Conservation (phyloP, 768 basidiomycete species). For the Collybiopsis confluens region DNA sequence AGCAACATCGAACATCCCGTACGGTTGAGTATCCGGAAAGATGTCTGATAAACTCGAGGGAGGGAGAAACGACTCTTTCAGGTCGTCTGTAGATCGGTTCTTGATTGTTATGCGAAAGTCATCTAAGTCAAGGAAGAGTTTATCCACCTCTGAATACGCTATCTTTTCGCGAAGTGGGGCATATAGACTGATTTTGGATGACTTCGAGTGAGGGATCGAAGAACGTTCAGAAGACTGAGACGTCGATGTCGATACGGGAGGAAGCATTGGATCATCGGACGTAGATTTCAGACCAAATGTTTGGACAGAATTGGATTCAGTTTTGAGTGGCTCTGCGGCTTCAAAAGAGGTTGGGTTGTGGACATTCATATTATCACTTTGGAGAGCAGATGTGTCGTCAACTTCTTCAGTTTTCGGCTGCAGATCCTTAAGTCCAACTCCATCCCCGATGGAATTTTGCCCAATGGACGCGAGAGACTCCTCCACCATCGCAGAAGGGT, state of each 20-base stretch:
- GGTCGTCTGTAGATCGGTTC: constrained; percentile 22
- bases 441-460: constrained; percentile 28
- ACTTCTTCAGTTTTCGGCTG: constrained; percentile 43
- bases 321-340: constrained; percentile 15
- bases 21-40: constrained; percentile 79
- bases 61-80: constrained; percentile 14
- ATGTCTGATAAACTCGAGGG: constrained; percentile 57
- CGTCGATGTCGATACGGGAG: constrained; percentile 25
- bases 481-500: constrained; percentile 48
- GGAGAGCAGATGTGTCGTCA: constrained; percentile 49
- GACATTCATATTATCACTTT: constrained; percentile 23
- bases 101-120: constrained; percentile 27
- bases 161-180: constrained; percentile 59
- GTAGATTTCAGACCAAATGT: constrained; percentile 43
- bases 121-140: constrained; percentile 46
- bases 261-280: constrained; percentile 52
- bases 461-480: constrained; percentile 51
- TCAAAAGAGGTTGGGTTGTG: constrained; percentile 15
- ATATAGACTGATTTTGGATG: constrained; percentile 42
- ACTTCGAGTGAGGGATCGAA: constrained; percentile 28
- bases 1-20: constrained; percentile 50
- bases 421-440: constrained; percentile 21
- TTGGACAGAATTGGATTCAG: constrained; percentile 5
- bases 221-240: constrained; percentile 35
- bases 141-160: constrained; percentile 54